phyloP scores from a whole-genome alignment of 306 rosid genomes.

The Medicago arabica region DNA sequence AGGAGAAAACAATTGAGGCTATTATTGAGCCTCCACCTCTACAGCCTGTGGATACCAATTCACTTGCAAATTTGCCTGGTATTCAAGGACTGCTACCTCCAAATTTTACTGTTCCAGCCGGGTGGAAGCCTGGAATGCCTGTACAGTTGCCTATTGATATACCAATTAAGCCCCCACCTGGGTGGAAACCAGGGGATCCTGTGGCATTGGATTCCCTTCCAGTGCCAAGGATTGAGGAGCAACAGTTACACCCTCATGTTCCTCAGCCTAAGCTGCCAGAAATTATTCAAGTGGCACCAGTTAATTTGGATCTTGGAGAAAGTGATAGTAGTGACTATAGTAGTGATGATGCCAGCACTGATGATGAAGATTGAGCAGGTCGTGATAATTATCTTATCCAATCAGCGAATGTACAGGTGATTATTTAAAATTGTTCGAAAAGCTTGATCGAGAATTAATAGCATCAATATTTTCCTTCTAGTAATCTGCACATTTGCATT shows the following conservation, averaged over 20 bases:
- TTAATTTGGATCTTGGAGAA: constrained; percentile 86
- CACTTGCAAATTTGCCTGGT: constrained; percentile 60
- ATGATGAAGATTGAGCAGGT: constrained; percentile 68
- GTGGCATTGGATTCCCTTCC: constrained; percentile 76
- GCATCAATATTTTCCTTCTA: not conserved
- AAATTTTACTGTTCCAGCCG: constrained; percentile 76
- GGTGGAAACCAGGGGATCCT: constrained; percentile 96
- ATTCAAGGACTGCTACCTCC: constrained; percentile 82
- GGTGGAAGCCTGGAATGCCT: constrained; percentile 97
- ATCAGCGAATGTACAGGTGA: constrained; percentile 22
- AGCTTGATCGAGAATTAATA: not conserved
- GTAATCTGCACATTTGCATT: not conserved
- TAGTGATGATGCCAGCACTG: constrained; percentile 86
- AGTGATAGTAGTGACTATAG: constrained; percentile 90
- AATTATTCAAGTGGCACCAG: constrained; percentile 85
- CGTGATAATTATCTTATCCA: constrained; percentile 19
- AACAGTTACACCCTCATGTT: constrained; percentile 54
- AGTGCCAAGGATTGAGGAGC: constrained; percentile 64
- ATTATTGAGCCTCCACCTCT: constrained; percentile 68
- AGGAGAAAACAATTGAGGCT: constrained; percentile 70
- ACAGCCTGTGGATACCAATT: constrained; percentile 51
- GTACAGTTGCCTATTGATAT: constrained; percentile 73
- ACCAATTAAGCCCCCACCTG: constrained; percentile 85
- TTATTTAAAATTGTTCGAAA: not conserved
- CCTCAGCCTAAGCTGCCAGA: constrained; percentile 69